Conservation (phyloP, 305 asterid species). For the Solanum aculeatissimum region DNA sequence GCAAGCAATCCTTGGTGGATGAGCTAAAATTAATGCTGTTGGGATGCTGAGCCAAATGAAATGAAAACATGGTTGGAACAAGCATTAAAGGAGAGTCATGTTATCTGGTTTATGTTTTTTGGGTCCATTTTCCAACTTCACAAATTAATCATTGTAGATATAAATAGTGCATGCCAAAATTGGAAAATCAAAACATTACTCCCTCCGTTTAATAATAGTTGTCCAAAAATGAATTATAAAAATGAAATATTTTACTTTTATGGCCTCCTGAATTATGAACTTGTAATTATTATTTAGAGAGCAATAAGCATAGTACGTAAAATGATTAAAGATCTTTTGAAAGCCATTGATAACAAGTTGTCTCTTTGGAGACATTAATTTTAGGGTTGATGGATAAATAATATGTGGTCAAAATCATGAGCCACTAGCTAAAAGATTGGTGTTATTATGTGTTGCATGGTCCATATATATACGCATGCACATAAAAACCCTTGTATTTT, state of each 20-base stretch:
- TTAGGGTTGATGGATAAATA: neutral
- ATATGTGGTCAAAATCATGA: neutral
- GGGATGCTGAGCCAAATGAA: neutral
- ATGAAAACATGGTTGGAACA: neutral
- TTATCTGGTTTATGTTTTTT: neutral
- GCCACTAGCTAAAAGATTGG: neutral
- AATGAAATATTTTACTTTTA: neutral
- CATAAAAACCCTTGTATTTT: neutral
- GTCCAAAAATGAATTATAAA: neutral
- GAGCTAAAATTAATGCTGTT: neutral
- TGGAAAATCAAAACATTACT: neutral
- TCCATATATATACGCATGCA: neutral
- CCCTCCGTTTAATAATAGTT: too few species aligned
- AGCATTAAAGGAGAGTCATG: neutral
- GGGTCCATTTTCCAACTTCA: neutral
- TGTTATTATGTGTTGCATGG: neutral
- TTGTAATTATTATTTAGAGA: neutral
- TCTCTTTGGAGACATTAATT: neutral
- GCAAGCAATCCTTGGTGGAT: neutral
- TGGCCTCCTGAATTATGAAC: neutral
- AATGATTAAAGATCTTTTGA: neutral
- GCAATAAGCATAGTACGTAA: neutral
- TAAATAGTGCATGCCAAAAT: neutral
- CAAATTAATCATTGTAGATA: neutral
- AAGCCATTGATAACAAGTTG: neutral